Base-by-base conservation (phyloP, 129 eudicot genomes). In the Centrapalus pauciflorus region DNA sequence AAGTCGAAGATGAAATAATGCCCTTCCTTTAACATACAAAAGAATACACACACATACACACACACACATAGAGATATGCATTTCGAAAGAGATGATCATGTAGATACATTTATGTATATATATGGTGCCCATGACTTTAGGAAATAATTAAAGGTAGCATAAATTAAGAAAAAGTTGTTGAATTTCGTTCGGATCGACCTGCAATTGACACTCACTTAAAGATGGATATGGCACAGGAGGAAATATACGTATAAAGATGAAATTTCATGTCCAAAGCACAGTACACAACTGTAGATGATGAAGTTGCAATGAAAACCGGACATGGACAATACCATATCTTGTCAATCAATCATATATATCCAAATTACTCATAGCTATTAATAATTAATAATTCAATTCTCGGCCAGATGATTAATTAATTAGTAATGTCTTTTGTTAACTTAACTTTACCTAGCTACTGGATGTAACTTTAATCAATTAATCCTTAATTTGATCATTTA, bases 301-400 rank as follows among this genome's bases (percentile, higher is more conserved):
- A 51, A 63, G 21, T 23, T 45, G 55, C 54, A 20, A 20, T 38
- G 34, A 52, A 54, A 28, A 21, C 65, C 43, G 35, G 71, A 52
- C 78, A 40, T 32, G 35, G 71, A 52, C 78, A 40, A 58, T n/a
- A 17, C 5, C 74, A 66, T 45, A 67, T 74, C 79, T 66, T 66
- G 79, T 75, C 79, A 75, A 75, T 75, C 79, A 75, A 9, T 66
- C 78, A 73, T 41, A 10, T n/a, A n/a, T n/a, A n/a, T n/a, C 14
- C 54, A 40, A 54, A 56, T 16, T 33, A n/a, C n/a, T n/a, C n/a
- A n/a, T n/a, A n/a, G n/a, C n/a, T n/a, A n/a, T n/a, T n/a, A n/a
- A n/a, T n/a, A n/a, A n/a, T n/a, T n/a, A n/a, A n/a, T 45, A 14
- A 27, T 64, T 14, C 4, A 27, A 6, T 17, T 27, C 33, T 20